Conservation (phyloP, 805 yeast genomes). For the Yarrowia yakushimensis region DNA sequence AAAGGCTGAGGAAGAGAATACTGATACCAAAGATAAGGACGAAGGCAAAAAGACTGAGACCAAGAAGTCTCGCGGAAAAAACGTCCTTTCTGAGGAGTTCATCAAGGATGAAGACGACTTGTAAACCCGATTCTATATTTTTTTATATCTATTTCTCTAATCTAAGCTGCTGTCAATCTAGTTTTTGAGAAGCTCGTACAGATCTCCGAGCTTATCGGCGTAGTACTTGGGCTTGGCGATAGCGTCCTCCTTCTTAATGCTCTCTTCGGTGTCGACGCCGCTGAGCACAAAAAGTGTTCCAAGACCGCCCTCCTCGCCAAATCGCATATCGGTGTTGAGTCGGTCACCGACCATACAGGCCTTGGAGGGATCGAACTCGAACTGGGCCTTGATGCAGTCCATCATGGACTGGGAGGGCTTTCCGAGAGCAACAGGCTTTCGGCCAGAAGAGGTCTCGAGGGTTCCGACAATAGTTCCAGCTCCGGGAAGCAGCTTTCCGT, state of each 20-base stretch:
- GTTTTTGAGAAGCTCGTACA: constrained; percentile 49
- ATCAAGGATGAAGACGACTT: neutral
- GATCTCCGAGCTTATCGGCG: constrained; percentile 71
- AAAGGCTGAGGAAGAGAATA: neutral
- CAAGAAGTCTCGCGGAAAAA: neutral
- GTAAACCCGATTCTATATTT: neutral
- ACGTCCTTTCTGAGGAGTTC: neutral
- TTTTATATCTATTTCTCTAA: neutral
- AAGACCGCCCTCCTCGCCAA: constrained; percentile 83
- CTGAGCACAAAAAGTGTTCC: constrained; percentile 84
- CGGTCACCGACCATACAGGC: constrained; percentile 96
- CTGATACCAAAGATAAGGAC: neutral
- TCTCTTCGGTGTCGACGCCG: constrained; percentile 80
- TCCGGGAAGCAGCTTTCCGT: constrained; percentile 84
- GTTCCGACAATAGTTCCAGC: constrained; percentile 90
- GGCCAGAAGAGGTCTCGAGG: constrained; percentile 68
- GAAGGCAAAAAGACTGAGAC: neutral
- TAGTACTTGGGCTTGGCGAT: constrained; percentile 59
- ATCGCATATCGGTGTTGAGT: constrained; percentile 89
- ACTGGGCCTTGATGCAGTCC: constrained; percentile 75
- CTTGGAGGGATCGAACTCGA: constrained; percentile 48
- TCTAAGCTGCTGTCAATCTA: neutral
- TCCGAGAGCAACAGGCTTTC: constrained; percentile 87
- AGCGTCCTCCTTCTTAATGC: constrained; percentile 45
- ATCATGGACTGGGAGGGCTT: constrained; percentile 89